Evolutionary conservation across 345 rosid genomes (phyloP).

Genomic region (Viola odorata): DNA sequence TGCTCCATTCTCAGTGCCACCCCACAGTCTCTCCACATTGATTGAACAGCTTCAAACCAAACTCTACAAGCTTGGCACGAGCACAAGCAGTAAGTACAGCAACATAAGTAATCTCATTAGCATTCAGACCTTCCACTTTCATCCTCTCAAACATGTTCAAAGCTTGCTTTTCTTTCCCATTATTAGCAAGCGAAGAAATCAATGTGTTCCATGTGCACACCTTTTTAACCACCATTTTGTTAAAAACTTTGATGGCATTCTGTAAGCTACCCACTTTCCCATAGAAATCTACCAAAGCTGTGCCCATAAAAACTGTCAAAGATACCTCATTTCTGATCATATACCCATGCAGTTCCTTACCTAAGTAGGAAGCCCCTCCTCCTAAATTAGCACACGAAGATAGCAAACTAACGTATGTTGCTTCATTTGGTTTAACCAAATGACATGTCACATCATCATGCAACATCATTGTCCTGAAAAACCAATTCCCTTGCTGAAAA

Average conservation of each 20-base stretch:
- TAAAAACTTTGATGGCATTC: constrained; percentile 34
- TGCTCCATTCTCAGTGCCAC: constrained; percentile 57
- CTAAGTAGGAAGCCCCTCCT: constrained; percentile 34
- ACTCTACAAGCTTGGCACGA: constrained; percentile 38
- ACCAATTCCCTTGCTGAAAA: constrained; percentile 35
- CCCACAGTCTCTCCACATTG: constrained; percentile 30
- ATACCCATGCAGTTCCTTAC: constrained; percentile 65
- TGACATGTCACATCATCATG: constrained; percentile 6
- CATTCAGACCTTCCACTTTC: constrained; percentile 27
- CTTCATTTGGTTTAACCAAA: constrained; percentile 52
- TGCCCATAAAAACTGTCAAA: constrained; percentile 37
- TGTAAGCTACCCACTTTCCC: constrained; percentile 49
- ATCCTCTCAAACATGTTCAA: constrained; percentile 53
- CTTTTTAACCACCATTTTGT: constrained; percentile 24
- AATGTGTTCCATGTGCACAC: constrained; percentile 75
- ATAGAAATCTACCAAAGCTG: constrained; percentile 60
- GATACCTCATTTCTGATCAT: constrained; percentile 31
- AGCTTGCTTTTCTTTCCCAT: constrained; percentile 44
- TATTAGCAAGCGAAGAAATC: constrained; percentile 48
- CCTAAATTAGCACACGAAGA: constrained; percentile 58
- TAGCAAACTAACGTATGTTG: constrained; percentile 50
- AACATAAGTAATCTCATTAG: constrained; percentile 56
- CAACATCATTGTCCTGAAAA: constrained; percentile 45
- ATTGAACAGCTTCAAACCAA: constrained; percentile 41
- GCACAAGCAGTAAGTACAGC: constrained; percentile 68